These are phyloP conservation scores for Suhomyces choctaworum DNA, from an alignment of 1,139 yeast species.

Conservation along the genomic window DNA sequence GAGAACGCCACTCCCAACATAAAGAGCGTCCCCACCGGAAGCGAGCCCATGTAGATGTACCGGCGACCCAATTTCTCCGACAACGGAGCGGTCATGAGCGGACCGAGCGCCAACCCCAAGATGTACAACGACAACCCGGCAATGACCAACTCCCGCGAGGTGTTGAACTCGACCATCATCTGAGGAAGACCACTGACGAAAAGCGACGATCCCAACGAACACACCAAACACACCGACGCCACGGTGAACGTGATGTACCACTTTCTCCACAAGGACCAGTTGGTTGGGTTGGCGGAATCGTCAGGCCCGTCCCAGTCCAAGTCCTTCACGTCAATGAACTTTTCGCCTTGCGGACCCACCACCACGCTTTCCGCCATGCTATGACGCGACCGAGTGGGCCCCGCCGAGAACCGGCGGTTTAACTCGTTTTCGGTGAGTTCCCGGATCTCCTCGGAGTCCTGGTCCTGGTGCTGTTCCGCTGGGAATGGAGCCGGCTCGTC, in stretches of 20 bases:
- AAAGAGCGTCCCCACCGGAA: slow-evolving; percentile 71
- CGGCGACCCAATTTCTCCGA: slow-evolving; percentile 76
- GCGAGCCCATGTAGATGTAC: slow-evolving; percentile 55
- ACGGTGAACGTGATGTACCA: slow-evolving; percentile 66
- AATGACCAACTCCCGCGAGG: slow-evolving; percentile 59
- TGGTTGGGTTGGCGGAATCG: slow-evolving; percentile 63
- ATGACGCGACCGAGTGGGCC: slow-evolving; percentile 20
- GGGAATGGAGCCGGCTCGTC: slow-evolving; percentile 1
- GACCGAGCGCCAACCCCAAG: slow-evolving; percentile 71
- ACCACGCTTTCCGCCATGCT: slow-evolving; percentile 19
- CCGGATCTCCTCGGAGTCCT: neutral
- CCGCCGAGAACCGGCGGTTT: slow-evolving; percentile 24
- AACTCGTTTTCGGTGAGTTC: slow-evolving; percentile 20
- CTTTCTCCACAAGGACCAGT: slow-evolving; percentile 63
- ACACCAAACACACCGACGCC: slow-evolving; percentile 64
- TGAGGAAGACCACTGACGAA: slow-evolving; percentile 64
- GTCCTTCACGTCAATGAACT: slow-evolving; percentile 35
- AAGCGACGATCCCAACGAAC: slow-evolving; percentile 70
- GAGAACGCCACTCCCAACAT: slow-evolving; percentile 76
- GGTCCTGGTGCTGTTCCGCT: slow-evolving; percentile 3
- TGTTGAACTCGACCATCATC: slow-evolving; percentile 43
- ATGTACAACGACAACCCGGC: slow-evolving; percentile 72
- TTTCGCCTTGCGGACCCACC: slow-evolving; percentile 11
- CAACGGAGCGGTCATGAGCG: slow-evolving; percentile 73
- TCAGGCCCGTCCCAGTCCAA: slow-evolving; percentile 63